A percentile compares a stretch with the other conserved stretches of the same genome.
Evolutionary conservation across 2,329 filamentous ascomycete genomes (phyloP).

Genomic region (Phialemoniopsis sp.): DNA sequence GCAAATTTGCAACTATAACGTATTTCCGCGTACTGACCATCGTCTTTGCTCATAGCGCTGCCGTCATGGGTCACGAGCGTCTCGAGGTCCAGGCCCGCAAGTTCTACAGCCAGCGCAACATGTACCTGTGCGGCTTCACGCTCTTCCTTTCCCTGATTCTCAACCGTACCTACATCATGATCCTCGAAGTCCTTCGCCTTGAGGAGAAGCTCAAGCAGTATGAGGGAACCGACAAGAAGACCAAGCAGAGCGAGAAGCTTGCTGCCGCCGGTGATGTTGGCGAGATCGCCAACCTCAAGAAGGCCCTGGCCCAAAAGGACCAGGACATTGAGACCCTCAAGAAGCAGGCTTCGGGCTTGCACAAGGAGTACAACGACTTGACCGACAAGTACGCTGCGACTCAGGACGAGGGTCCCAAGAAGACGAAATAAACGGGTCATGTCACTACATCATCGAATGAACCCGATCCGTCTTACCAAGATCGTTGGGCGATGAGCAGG

Average conservation of each 20-base stretch:
- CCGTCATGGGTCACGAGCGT: conserved; percentile 84
- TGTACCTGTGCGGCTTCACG: conserved; percentile 99
- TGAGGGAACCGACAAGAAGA: conserved; percentile 58
- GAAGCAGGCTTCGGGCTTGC: conserved; percentile 84
- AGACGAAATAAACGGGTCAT: conserved; percentile 41
- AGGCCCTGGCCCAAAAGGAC: conserved; percentile 75
- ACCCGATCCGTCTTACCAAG: too few relatives aligned
- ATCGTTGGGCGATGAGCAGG: too few relatives aligned
- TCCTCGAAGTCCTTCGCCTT: conserved; percentile 83
- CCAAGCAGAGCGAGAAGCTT: conserved; percentile 69
- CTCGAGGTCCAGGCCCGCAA: conserved; percentile 99
- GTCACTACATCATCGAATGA: too few relatives aligned
- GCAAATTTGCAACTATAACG: too few relatives aligned
- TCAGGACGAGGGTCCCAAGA: conserved; percentile 50
- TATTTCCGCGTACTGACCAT: conserved; percentile 13
- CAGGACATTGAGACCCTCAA: conserved; percentile 81
- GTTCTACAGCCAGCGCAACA: conserved; percentile 99
- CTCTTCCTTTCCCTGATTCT: conserved; percentile 97
- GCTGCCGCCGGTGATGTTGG: conserved; percentile 69
- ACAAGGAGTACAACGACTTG: conserved; percentile 80
- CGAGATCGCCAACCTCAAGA: conserved; percentile 66
- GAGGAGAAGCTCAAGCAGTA: conserved; percentile 87
- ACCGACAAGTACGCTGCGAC: conserved; percentile 73
- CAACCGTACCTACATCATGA: conserved; percentile 98
- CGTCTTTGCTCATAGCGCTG: conserved; percentile 35